Base-by-base conservation (phyloP, 371 early-diverging fungal genomes). In the Amoeboaphelidium protococcarum region DNA sequence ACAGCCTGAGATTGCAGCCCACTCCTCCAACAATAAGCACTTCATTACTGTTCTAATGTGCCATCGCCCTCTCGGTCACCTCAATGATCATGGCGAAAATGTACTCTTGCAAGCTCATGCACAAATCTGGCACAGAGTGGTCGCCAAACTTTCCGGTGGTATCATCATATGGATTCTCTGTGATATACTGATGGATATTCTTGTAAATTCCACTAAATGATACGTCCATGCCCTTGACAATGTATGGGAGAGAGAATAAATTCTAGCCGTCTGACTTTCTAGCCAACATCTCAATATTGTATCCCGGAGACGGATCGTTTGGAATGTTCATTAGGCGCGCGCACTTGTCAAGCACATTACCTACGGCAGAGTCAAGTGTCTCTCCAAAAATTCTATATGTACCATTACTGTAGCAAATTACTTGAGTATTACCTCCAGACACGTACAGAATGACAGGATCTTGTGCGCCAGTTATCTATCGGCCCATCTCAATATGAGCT, bases 151-250 rank as follows among this genome's bases (percentile, higher is more conserved):
- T 70, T 46, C 72, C 67, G 0, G 82, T 83, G 4, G 80, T 52
- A n/a, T 60, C 57, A 55, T 92, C 91, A n/a, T n/a, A n/a, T n/a
- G n/a, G n/a, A n/a, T n/a, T n/a, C n/a, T n/a, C n/a, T n/a, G n/a
- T n/a, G n/a, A n/a, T n/a, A n/a, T n/a, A n/a, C n/a, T n/a, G n/a
- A n/a, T n/a, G n/a, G 44, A 96, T 79, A 49, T 71, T 67, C 0
- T 91, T 77, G 40, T 97, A 62, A 26, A 99, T 86, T 2, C 99
- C 99, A 2, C 84, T 82, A 58, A 98, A 98, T 13, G 92, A 91
- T n/a, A 99, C 88, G 56, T 99, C 99, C 99, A 98, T 99, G 25
- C 99, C 99, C 58, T 99, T 99, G 54, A 99, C 97, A 0, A 79
- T 68, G 59, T 98, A 98, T 1, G 99, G 99, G 24, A 98, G 65